Conservation (phyloP, 768 basidiomycete genomes). For the Mycena metata region DNA sequence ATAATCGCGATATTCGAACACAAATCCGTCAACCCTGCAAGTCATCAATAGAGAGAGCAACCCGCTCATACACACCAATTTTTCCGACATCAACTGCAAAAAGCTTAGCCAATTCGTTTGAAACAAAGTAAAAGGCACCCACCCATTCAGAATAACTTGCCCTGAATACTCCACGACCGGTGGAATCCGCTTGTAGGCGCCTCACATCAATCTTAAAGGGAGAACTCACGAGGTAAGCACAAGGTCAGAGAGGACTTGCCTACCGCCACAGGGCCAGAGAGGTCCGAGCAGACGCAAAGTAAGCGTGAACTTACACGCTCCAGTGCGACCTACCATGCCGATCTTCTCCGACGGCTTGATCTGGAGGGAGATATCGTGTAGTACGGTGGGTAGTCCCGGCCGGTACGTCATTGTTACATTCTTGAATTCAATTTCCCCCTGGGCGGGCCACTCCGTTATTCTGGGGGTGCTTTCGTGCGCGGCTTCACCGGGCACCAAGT, state of each 20-base stretch:
- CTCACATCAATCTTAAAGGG: no score
- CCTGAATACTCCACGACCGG: slow-evolving; percentile 80
- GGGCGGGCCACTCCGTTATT: slow-evolving; percentile 72
- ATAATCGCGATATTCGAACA: slow-evolving; percentile 75
- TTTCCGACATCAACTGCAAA: slow-evolving; percentile 74
- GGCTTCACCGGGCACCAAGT: slow-evolving; percentile 70
- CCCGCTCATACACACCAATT: slow-evolving; percentile 63
- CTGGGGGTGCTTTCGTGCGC: slow-evolving; percentile 65
- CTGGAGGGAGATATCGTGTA: slow-evolving; percentile 71
- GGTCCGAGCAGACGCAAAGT: no score
- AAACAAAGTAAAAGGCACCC: no score
- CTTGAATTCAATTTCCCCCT: slow-evolving; percentile 72
- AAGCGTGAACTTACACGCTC: slow-evolving; percentile 74
- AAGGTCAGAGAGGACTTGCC: slow-evolving; percentile 74
- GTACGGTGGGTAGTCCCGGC: slow-evolving; percentile 76
- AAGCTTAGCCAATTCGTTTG: slow-evolving; percentile 25
- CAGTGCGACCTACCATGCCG: slow-evolving; percentile 78
- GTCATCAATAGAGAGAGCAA: neutral
- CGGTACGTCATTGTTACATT: slow-evolving; percentile 74
- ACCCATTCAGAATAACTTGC: slow-evolving; percentile 74
- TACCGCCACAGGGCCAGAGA: no score
- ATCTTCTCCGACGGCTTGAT: slow-evolving; percentile 80
- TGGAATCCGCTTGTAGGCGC: no score
- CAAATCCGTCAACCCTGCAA: slow-evolving; percentile 63
- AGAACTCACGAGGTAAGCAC: slow-evolving; percentile 74